Conservation (phyloP, 78 protist species). For the Polysphondylium violaceum region DNA sequence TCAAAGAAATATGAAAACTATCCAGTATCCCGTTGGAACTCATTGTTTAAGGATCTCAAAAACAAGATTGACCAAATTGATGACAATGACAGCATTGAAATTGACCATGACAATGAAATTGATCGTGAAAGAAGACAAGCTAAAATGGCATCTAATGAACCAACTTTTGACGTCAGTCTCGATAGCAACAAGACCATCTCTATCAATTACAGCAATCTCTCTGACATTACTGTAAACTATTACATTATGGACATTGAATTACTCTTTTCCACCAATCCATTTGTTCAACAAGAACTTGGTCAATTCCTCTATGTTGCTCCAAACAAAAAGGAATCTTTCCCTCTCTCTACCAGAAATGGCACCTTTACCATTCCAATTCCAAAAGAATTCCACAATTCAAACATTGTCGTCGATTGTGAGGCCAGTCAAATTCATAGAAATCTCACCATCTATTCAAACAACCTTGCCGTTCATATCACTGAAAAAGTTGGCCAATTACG, state of each 20-base stretch:
- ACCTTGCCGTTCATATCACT: conserved; percentile 33
- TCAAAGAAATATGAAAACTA: conserved; percentile 64
- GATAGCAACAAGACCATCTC: conserved; percentile 47
- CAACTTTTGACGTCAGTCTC: conserved; percentile 50
- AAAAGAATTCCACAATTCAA: conserved; percentile 45
- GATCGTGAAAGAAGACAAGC: conserved; percentile 63
- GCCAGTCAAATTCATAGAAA: conserved; percentile 39
- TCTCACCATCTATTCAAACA: conserved; percentile 50
- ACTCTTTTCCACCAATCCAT: conserved; percentile 74
- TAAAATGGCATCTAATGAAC: conserved; percentile 41
- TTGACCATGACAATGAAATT: conserved; percentile 21
- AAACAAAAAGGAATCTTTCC: conserved; percentile 64
- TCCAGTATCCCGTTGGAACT: conserved; percentile 74
- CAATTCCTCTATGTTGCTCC: conserved; percentile 73
- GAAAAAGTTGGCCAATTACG: conserved; percentile 69
- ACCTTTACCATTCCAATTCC: conserved; percentile 34
- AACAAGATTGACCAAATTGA: conserved; percentile 49
- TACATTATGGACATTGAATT: conserved; percentile 78
- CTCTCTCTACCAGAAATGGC: conserved; percentile 14
- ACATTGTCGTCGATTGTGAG: conserved; percentile 41
- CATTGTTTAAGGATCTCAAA: conserved; percentile 44
- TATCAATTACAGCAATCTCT: conserved; percentile 43
- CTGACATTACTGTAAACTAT: conserved; percentile 46
- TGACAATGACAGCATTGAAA: conserved; percentile 20
- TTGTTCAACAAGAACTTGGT: conserved; percentile 77